Conservation (phyloP, 345 rosid species). For the Lepidium africanum region DNA sequence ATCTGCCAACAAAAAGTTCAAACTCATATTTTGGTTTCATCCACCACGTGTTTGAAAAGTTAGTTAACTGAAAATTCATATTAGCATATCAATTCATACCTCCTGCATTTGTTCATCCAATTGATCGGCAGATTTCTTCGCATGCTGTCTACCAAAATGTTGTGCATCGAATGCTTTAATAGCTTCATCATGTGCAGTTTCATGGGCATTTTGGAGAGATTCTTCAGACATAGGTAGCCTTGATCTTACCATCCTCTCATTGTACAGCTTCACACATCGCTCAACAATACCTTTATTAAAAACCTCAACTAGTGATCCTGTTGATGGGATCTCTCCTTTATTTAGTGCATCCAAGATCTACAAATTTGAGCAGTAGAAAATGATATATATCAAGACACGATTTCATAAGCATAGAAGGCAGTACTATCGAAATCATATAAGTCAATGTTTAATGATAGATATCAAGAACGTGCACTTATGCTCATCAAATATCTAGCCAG, state of each 20-base stretch:
- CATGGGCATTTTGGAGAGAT: conserved; percentile 62
- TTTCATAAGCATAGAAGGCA: not conserved
- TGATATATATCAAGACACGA: not conserved
- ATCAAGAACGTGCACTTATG: not conserved
- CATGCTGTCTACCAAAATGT: conserved; percentile 96
- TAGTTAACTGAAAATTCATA: not conserved
- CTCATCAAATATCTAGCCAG: not conserved
- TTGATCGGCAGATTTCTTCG: conserved; percentile 68
- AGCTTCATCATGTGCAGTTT: conserved; percentile 46
- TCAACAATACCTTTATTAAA: conserved; percentile 92
- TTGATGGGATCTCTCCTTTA: conserved; percentile 99
- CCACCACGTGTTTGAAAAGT: not conserved
- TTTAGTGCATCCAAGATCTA: conserved; percentile 97
- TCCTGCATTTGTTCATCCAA: conserved; percentile 74
- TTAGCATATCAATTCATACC: conserved; percentile 37
- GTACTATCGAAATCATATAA: not conserved
- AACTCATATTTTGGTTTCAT: not conserved
- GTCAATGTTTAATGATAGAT: not conserved
- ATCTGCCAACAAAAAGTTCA: not conserved
- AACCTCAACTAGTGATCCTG: conserved; percentile 97
- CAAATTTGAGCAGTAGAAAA: conserved; percentile 18
- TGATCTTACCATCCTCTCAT: conserved; percentile 55
- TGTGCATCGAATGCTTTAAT: conserved; percentile 71
- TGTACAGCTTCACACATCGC: conserved; percentile 73
- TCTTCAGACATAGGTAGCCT: conserved; percentile 59